Evolutionary conservation across 306 rosid genomes (phyloP).

Genomic region (Fragaria ananassa): DNA sequence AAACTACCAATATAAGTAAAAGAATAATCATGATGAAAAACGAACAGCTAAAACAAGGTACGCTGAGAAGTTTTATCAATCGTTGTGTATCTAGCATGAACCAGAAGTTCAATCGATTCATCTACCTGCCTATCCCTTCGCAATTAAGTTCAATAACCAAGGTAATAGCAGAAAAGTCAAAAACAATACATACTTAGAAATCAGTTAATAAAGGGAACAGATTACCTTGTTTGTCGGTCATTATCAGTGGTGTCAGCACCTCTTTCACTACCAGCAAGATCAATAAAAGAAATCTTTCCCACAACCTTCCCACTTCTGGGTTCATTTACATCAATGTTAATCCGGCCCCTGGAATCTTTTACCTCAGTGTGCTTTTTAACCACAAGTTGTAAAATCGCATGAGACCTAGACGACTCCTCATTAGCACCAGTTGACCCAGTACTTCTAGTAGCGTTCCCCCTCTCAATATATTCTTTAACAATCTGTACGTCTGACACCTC

Average conservation of each 20-base stretch:
- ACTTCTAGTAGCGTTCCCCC: conserved; percentile 92
- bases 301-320: conserved; percentile 77
- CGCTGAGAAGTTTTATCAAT: background rate
- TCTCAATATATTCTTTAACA: conserved; percentile 90
- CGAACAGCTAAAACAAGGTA: background rate
- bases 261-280: conserved; percentile 99
- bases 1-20: background rate
- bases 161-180: background rate
- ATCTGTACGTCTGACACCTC: conserved; percentile 94
- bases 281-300: conserved; percentile 95
- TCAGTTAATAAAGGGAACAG: background rate
- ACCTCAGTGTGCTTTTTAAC: conserved; percentile 84
- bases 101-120: background rate
- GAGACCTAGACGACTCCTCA: conserved; percentile 98
- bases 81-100: background rate
- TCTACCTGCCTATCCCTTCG: background rate
- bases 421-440: conserved; percentile 99
- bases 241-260: conserved; percentile 99
- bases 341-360: conserved; percentile 64
- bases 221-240: conserved; percentile 96
- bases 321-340: conserved; percentile 77
- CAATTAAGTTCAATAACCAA: background rate
- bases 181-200: background rate
- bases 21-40: background rate
- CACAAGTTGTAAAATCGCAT: conserved; percentile 90